Conservation (phyloP, 2,329 filamentous ascomycete genomes). For the Xylariales sp. region DNA sequence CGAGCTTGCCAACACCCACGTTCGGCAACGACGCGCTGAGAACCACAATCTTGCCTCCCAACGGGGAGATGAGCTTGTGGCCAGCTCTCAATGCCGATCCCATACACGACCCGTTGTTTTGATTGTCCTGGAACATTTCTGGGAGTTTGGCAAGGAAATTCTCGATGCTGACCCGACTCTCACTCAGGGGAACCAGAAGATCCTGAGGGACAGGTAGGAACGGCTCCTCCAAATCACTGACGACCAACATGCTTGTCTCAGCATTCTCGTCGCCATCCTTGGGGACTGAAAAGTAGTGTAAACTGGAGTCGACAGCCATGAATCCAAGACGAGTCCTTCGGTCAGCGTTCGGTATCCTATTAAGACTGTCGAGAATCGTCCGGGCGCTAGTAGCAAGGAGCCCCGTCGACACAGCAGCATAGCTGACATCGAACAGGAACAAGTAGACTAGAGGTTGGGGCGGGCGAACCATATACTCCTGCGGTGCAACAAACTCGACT, state of each 20-base stretch:
- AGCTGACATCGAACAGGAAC: conserved; percentile 93
- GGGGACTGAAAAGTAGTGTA: conserved; percentile 95
- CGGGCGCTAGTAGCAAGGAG: conserved; percentile 87
- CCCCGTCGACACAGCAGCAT: conserved; percentile 81
- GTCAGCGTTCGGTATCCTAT: conserved; percentile 97
- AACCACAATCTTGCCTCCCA: conserved; percentile 93
- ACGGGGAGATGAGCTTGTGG: conserved; percentile 90
- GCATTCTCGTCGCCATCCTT: conserved; percentile 80
- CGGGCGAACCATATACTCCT: conserved; percentile 98
- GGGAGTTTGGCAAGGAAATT: conserved; percentile 86
- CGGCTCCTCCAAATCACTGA: conserved; percentile 92
- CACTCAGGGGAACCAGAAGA: conserved; percentile 80
- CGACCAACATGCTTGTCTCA: conserved; percentile 86
- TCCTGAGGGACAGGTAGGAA: conserved; percentile 93
- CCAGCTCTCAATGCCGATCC: conserved; percentile 87
- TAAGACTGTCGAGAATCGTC: conserved; percentile 90
- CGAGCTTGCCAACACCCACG: conserved; percentile 80
- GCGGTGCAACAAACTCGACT: conserved; percentile 94
- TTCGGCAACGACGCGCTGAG: conserved; percentile 88
- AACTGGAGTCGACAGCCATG: conserved; percentile 86
- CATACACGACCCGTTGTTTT: conserved; percentile 87
- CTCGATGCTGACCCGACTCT: conserved; percentile 88
- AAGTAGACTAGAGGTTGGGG: conserved; percentile 94
- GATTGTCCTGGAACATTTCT: conserved; percentile 93
- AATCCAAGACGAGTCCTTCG: conserved; percentile 89